Conservation (phyloP, 805 yeast genomes). For the Monosporozyma unispora region DNA sequence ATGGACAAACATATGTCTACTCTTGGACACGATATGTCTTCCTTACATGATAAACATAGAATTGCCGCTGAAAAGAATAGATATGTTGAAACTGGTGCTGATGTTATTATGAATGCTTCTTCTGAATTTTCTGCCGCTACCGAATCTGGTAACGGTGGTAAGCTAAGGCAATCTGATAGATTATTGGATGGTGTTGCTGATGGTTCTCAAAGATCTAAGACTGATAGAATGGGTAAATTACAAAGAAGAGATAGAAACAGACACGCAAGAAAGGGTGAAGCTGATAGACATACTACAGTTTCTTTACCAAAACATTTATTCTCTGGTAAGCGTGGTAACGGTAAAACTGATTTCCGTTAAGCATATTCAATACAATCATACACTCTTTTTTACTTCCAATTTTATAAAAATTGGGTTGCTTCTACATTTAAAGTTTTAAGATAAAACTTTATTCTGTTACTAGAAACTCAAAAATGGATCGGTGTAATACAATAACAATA, state of each 20-base stretch:
- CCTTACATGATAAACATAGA: slow-evolving; percentile 47
- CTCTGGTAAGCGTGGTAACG: slow-evolving; percentile 94
- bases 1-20: slow-evolving; percentile 86
- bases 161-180: slow-evolving; percentile 60
- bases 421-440: neutral
- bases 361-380: neutral
- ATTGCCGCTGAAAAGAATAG: slow-evolving; percentile 32
- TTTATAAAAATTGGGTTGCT: neutral
- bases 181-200: slow-evolving; percentile 79
- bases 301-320: slow-evolving; percentile 88
- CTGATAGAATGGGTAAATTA: slow-evolving; percentile 77
- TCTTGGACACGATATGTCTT: slow-evolving; percentile 78
- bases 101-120: slow-evolving; percentile 55
- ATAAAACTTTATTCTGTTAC: neutral
- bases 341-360: slow-evolving; percentile 83
- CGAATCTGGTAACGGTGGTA: slow-evolving; percentile 32
- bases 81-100: slow-evolving; percentile 59
- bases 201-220: slow-evolving; percentile 70
- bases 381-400: neutral
- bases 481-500: neutral
- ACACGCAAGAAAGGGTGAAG: slow-evolving; percentile 89
- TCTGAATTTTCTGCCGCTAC: slow-evolving; percentile 28
- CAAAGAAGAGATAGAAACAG: slow-evolving; percentile 92
- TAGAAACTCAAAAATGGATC: neutral
- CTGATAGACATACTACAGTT: slow-evolving; percentile 83